Base-by-base conservation (phyloP, 768 basidiomycete species). In the Rhodotorula taiwanensis region DNA sequence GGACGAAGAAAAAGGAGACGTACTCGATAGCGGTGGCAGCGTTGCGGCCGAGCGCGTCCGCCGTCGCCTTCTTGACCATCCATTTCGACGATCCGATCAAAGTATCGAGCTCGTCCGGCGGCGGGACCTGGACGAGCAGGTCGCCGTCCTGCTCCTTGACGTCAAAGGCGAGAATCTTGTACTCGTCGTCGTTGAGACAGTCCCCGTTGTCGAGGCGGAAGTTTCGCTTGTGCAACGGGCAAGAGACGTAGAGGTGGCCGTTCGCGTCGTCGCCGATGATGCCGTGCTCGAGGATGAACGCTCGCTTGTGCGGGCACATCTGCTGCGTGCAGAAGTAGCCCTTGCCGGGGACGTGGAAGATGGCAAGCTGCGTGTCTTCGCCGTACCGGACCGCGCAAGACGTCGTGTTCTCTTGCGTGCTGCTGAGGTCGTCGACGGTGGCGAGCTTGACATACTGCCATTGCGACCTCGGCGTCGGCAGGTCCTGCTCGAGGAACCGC, bases 311-410 rank as follows among this genome's bases (percentile, higher is more conserved):
- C 39, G 58, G 61, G 30, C 72, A 74, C 76, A 86, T 82, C 74
- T 87, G 85, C 72, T 87, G 86, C 4, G 83, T 84, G 2, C 84
- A 84, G 71, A 81, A 87, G 69, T 81, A 80, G 0, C 82, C 82
- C 47, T 79, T 77, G 2, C 76, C 76, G 0, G 85, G 83, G 27
- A 87, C 79, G 71, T 83, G 81, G 73, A 82, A 88, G 33, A 87
- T 77, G 2, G 86, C 86, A 9, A 88, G 75, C 71, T 86, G 85
- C 10, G 81, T 82, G 64, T 76, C 75, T 3, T 84, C 82, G 1
- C 83, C 82, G 62, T 84, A 83, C 57, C 83, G 82, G 43, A 85
- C 77, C 18, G 82, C 83, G n/a, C 71, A 77, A 28, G 78, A 79
- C 4, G 79, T 79, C 53, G 47, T 44, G 48, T 57, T 54, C 11